Conservation (phyloP, 129 eudicot genomes). For the Mikania micrantha region DNA sequence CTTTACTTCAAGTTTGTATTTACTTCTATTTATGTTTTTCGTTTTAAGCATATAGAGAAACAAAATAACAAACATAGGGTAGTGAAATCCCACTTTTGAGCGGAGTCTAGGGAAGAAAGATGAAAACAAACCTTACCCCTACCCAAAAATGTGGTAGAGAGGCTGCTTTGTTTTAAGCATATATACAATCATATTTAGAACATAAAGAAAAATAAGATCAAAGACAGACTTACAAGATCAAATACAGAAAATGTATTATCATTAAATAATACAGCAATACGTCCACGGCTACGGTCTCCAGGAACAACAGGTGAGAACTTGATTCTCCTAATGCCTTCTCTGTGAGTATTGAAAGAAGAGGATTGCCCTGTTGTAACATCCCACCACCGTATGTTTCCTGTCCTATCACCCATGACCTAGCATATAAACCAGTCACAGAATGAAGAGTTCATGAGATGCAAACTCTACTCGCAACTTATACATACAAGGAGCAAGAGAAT, state of each 20-base stretch:
- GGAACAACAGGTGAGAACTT: conserved; percentile 97
- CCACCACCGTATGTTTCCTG: conserved; percentile 99
- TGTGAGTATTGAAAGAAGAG: conserved; percentile 94
- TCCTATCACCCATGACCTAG: conserved; percentile 98
- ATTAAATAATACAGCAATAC: conserved; percentile 82
- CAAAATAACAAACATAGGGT: no score
- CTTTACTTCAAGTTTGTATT: not conserved
- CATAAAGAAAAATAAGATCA: conserved; percentile 6
- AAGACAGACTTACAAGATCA: conserved; percentile 75
- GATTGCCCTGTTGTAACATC: conserved; percentile 96
- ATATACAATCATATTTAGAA: not conserved
- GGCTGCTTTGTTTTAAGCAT: no score
- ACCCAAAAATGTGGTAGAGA: no score
- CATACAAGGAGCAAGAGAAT: not conserved
- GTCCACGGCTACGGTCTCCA: conserved; percentile 97
- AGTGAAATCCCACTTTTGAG: no score
- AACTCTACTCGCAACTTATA: not conserved
- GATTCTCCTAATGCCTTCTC: conserved; percentile 93
- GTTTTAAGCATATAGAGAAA: not conserved
- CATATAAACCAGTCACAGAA: conserved; percentile 18
- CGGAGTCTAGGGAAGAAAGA: no score
- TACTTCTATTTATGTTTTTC: not conserved
- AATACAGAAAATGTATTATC: conserved; percentile 91
- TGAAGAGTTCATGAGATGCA: conserved; percentile 13
- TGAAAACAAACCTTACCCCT: no score